Conservation (phyloP, 768 basidiomycete genomes). For the Lepiota brunneoincarnata region DNA sequence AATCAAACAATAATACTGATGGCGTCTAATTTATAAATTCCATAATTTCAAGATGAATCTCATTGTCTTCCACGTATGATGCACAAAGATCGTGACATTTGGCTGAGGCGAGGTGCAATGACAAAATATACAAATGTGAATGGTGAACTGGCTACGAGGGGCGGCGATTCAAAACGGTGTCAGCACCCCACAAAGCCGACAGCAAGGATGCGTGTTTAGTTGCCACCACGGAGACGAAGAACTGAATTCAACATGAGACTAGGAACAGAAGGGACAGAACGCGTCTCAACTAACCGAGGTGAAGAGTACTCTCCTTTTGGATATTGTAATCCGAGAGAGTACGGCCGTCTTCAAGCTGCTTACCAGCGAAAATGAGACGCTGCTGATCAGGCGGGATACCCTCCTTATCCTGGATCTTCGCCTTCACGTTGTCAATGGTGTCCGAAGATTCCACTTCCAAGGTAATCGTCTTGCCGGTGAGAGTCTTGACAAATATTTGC, state of each 20-base stretch:
- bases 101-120: no score
- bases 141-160: background rate
- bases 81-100: background rate
- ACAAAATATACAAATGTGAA: background rate
- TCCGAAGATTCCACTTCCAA: constrained; percentile 74
- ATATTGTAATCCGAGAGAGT: constrained; percentile 79
- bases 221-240: constrained; percentile 79
- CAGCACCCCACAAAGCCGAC: background rate
- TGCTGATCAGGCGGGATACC: constrained; percentile 80
- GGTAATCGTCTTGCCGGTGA: constrained; percentile 77
- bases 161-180: background rate
- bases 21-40: no score
- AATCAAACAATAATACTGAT: background rate
- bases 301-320: constrained; percentile 71
- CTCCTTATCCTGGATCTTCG: constrained; percentile 80
- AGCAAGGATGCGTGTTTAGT: constrained; percentile 24
- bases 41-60: background rate
- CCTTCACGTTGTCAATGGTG: constrained; percentile 76
- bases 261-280: background rate
- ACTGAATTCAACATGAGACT: constrained; percentile 30
- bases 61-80: background rate
- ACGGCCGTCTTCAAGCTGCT: constrained; percentile 77
- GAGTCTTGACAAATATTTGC: constrained; percentile 72
- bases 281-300: constrained; percentile 34
- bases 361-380: constrained; percentile 77